Percentiles rank a stretch among this genome's conserved stretches.
phyloP scores from a whole-genome alignment of 768 basidiomycete species.

The Russula sp. region DNA sequence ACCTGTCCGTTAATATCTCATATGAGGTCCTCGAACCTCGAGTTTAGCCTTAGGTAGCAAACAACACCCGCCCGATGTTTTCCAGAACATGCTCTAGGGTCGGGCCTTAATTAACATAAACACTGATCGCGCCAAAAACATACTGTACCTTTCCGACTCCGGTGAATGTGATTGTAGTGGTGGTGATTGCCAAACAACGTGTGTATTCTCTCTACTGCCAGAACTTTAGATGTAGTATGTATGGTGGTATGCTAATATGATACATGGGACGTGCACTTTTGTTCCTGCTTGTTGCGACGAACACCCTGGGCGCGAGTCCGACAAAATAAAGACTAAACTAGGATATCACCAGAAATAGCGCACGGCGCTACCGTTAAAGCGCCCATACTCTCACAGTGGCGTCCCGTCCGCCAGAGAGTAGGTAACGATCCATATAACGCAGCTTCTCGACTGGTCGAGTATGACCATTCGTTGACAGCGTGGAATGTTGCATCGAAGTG shows the following conservation, averaged over 20 bases:
- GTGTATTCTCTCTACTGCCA: not conserved
- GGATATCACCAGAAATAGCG: not conserved
- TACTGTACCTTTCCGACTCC: too few species aligned
- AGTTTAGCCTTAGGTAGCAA: too few species aligned
- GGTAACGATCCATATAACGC: slow-evolving; percentile 94
- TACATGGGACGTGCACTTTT: slow-evolving; percentile 6
- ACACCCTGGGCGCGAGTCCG: not conserved
- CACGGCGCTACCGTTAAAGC: slow-evolving; percentile 39
- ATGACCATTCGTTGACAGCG: slow-evolving; percentile 88
- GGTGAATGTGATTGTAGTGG: not conserved
- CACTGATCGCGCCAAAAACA: too few species aligned
- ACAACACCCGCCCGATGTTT: too few species aligned
- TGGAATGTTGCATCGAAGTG: slow-evolving; percentile 83
- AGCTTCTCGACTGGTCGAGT: slow-evolving; percentile 80
- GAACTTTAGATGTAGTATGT: not conserved
- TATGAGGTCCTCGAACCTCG: too few species aligned
- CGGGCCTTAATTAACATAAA: too few species aligned
- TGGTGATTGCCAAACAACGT: not conserved
- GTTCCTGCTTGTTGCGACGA: not conserved
- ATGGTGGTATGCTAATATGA: not conserved
- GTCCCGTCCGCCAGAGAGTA: slow-evolving; percentile 87
- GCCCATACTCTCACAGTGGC: slow-evolving; percentile 90
- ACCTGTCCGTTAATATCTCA: too few species aligned
- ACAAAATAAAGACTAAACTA: not conserved
- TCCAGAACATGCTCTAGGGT: too few species aligned